Evolutionary conservation across 495 filamentous ascomycete species (phyloP), one percentile per base, ranked within the genome.

Genomic region (Evansstolkia leycettana): DNA sequence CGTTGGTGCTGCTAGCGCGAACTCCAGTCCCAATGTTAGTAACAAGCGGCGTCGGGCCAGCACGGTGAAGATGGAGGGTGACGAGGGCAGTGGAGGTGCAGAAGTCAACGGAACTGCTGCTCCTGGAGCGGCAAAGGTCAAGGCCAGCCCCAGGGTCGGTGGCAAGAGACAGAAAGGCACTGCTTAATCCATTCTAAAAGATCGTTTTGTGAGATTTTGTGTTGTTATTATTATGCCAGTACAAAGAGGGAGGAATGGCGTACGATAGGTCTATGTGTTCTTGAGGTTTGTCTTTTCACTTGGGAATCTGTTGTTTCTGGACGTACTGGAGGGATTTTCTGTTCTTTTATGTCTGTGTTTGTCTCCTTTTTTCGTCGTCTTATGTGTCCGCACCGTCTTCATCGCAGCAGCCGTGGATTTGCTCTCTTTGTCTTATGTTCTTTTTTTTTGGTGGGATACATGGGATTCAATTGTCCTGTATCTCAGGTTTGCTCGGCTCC

Each of bases 1-100:
- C 36, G 52, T 65, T 39, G 80, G 70, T n/a, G 80, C 71, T 1
- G 75, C 76, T 2, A 88, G 82, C 45, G 80, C 82, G 5, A 92
- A 84, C 50, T 89, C 87, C 2, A 92, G 85, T 35, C 87, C 87
- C 7, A 82, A 79, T 36, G 75, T 78, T 20, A 77, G 70, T 31
- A 81, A 78, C 50, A 88, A 90, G 59, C 75, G 84, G 39, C 69
- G 87, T 37, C 65, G 84, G 27, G 64, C 78, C 7, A 87, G 83
- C 39, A 74, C 74, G 3, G 80, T 89, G 33, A 90, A 92, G 62
- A 62, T 68, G 24, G 85, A 89, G 38, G 72, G 65, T 12, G 83
- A 88, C 12, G 74, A 74, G 14, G 62, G 51, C 34, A 54, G 44
- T 32, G 55, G 60, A 2, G 54, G 44, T 32, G 55, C 61, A 2